Evolutionary conservation across 1,284 basidiomycete genomes (phyloP).

Genomic region (Schizophyllum amplum): DNA sequence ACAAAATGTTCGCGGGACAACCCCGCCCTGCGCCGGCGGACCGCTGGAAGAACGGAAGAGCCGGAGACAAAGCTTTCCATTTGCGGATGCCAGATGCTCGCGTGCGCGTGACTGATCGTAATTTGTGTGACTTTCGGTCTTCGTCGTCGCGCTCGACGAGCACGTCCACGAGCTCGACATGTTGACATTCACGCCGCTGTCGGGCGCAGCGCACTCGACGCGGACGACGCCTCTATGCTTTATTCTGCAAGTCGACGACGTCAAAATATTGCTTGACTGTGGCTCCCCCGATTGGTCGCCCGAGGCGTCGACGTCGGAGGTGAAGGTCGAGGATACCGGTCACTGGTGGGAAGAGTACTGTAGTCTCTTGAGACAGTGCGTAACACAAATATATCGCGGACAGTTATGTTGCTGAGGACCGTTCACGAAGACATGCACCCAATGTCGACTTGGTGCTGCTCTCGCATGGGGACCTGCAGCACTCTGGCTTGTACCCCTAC

Average conservation of each 20-base stretch:
- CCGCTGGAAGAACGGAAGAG: not conserved
- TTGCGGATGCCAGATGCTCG: not conserved
- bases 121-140: too few species aligned
- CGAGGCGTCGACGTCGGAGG: slow-evolving; percentile 27
- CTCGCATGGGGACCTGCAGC: slow-evolving; percentile 87
- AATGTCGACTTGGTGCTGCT: slow-evolving; percentile 82
- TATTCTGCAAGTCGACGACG: slow-evolving; percentile 91
- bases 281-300: slow-evolving; percentile 85
- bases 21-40: too few species aligned
- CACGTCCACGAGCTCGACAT: slow-evolving; percentile 29
- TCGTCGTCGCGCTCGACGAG: not conserved
- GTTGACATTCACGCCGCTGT: slow-evolving; percentile 91
- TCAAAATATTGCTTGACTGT: slow-evolving; percentile 90
- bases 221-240: slow-evolving; percentile 69
- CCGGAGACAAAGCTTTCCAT: not conserved
- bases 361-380: slow-evolving; percentile 56
- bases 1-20: not conserved
- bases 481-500: slow-evolving; percentile 88
- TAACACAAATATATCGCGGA: slow-evolving; percentile 13
- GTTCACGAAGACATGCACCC: slow-evolving; percentile 49
- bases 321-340: slow-evolving; percentile 24
- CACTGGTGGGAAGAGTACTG: slow-evolving; percentile 58
- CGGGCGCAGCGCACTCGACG: slow-evolving; percentile 69
- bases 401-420: slow-evolving; percentile 8
- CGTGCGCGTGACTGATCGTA: not conserved